These are phyloP conservation scores for Coffea eugenioides DNA, from an alignment of 257 asterid genomes.

Conservation along the genomic window DNA sequence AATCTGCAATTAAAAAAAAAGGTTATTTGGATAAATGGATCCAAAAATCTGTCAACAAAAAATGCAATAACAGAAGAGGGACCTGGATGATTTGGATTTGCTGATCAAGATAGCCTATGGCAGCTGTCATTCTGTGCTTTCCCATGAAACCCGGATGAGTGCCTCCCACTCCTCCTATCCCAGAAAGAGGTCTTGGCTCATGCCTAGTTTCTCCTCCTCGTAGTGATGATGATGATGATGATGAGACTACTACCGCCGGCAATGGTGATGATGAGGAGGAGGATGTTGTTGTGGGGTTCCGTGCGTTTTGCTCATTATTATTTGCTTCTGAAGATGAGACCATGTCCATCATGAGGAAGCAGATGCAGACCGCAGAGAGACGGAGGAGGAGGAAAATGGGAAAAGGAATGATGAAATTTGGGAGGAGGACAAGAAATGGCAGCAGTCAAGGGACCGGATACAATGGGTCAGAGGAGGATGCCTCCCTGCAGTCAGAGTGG, in stretches of 20 bases:
- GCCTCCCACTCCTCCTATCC: not conserved
- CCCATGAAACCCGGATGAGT: slow-evolving; percentile 32
- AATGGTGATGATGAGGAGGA: slow-evolving; percentile 26
- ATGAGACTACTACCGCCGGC: no score
- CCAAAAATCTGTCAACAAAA: no score
- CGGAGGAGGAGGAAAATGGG: not conserved
- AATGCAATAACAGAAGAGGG: not conserved
- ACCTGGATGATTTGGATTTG: slow-evolving; percentile 37
- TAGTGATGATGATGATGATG: slow-evolving; percentile 11
- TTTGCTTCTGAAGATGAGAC: slow-evolving; percentile 38
- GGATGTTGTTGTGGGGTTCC: slow-evolving; percentile 9
- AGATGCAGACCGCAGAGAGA: not conserved
- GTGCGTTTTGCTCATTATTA: slow-evolving; percentile 29
- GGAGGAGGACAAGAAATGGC: no score
- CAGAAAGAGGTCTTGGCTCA: slow-evolving; percentile 10
- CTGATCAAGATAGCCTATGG: slow-evolving; percentile 34
- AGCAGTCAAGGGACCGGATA: no score
- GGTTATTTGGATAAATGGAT: no score
- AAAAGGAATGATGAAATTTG: no score
- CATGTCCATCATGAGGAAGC: slow-evolving; percentile 20
- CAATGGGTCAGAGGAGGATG: no score
- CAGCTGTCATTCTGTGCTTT: slow-evolving; percentile 39
- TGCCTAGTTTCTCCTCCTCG: slow-evolving; percentile 1
- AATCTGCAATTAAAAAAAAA: no score
- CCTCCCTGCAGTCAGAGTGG: no score